Evolutionary conservation across 805 yeast genomes (phyloP).

Genomic region (Candida dendrica): DNA sequence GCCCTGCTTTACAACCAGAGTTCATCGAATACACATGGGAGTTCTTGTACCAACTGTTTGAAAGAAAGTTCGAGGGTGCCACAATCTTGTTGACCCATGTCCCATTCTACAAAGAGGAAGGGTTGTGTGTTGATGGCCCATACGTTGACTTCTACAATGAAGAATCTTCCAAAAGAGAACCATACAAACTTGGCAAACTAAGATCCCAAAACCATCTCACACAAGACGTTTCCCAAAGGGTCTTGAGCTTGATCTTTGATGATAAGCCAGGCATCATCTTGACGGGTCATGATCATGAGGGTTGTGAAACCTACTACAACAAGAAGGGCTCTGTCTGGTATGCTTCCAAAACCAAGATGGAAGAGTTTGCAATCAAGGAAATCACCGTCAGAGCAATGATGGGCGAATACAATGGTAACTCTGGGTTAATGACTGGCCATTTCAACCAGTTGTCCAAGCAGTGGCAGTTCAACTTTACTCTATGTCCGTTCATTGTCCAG

Average conservation of each 20-base stretch:
- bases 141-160: slow-evolving; percentile 51
- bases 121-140: slow-evolving; percentile 86
- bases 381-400: slow-evolving; percentile 86
- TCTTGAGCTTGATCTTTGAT: slow-evolving; percentile 66
- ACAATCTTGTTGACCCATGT: slow-evolving; percentile 84
- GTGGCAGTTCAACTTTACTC: slow-evolving; percentile 64
- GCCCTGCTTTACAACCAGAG: slow-evolving; percentile 77
- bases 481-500: slow-evolving; percentile 81
- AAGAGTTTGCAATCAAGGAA: slow-evolving; percentile 49
- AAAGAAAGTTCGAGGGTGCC: slow-evolving; percentile 59
- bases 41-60: slow-evolving; percentile 56
- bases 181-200: slow-evolving; percentile 61
- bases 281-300: slow-evolving; percentile 96
- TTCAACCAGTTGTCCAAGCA: slow-evolving; percentile 32
- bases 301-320: slow-evolving; percentile 71
- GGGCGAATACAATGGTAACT: slow-evolving; percentile 92
- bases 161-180: slow-evolving; percentile 39
- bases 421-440: slow-evolving; percentile 77
- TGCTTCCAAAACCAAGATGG: slow-evolving; percentile 37
- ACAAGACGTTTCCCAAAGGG: slow-evolving; percentile 54
- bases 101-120: slow-evolving; percentile 77
- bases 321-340: slow-evolving; percentile 47
- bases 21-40: slow-evolving; percentile 63
- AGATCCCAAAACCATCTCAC: slow-evolving; percentile 84
- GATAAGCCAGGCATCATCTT: slow-evolving; percentile 71